Conservation (phyloP, 176 grass and related monocot genomes). For the Paspalum notatum region DNA sequence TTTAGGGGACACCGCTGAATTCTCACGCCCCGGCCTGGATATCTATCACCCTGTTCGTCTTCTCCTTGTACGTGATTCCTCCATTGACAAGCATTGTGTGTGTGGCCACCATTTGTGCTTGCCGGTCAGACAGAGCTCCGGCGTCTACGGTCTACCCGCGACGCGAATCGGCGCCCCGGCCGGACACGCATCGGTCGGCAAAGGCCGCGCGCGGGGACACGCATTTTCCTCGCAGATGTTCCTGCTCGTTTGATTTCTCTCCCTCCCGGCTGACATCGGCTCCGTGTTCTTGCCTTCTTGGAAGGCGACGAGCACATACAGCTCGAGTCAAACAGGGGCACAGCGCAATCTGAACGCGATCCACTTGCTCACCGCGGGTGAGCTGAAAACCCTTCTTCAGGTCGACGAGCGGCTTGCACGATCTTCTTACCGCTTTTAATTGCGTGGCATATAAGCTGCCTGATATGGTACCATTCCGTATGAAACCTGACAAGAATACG, state of each 20-base stretch:
- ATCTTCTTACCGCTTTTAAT: not conserved
- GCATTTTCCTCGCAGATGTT: too few relatives aligned
- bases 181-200: not conserved
- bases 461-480: constrained; percentile 19
- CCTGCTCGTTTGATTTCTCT: not conserved
- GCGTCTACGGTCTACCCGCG: constrained; percentile 13
- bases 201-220: not conserved
- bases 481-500: constrained; percentile 21
- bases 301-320: too few relatives aligned
- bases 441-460: not conserved
- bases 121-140: too few relatives aligned
- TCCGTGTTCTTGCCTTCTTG: too few relatives aligned
- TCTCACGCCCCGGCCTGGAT: not conserved
- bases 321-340: too few relatives aligned
- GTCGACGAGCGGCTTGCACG: constrained; percentile 1
- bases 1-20: constrained; percentile 39
- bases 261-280: too few relatives aligned
- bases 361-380: not conserved
- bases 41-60: not conserved
- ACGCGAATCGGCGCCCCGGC: constrained; percentile 23
- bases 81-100: constrained; percentile 2
- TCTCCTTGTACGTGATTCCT: not conserved
- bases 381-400: not conserved
- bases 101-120: constrained; percentile 1
- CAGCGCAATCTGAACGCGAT: constrained; percentile 17